Evolutionary conservation across 2,329 filamentous ascomycete species (phyloP).

Genomic region (Aspergillus sp.): DNA sequence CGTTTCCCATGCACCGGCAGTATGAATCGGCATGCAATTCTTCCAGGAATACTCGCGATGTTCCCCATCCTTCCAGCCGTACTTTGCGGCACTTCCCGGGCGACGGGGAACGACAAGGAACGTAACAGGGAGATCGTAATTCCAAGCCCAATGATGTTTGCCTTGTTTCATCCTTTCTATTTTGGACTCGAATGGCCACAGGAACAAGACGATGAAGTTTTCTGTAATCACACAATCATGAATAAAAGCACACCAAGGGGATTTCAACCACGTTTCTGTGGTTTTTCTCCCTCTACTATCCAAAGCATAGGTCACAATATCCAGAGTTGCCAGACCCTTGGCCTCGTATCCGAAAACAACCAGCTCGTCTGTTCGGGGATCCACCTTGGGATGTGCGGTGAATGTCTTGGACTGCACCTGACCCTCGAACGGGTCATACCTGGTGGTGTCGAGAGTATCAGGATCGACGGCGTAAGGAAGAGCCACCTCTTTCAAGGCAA

Average conservation of each 20-base stretch:
- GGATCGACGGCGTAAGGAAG: slow-evolving; percentile 49
- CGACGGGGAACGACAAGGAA: slow-evolving; percentile 21
- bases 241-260: no score
- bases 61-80: no score
- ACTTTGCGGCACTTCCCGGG: no score
- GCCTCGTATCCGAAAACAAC: slow-evolving; percentile 48
- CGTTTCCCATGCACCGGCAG: no score
- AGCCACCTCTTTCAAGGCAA: slow-evolving; percentile 48
- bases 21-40: no score
- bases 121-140: slow-evolving; percentile 24
- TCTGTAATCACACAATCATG: no score
- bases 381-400: slow-evolving; percentile 50
- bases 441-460: slow-evolving; percentile 47
- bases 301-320: slow-evolving; percentile 32
- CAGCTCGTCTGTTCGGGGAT: slow-evolving; percentile 48
- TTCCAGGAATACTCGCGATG: no score
- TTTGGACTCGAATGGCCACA: no score
- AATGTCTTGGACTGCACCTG: slow-evolving; percentile 45
- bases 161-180: slow-evolving; percentile 29
- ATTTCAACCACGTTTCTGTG: no score
- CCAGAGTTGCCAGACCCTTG: slow-evolving; percentile 34
- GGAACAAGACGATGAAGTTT: no score
- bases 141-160: slow-evolving; percentile 38
- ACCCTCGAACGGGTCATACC: slow-evolving; percentile 46
- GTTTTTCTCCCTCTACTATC: no score